Conservation (phyloP, 495 filamentous ascomycete genomes). For the Aspergillus leporis region DNA sequence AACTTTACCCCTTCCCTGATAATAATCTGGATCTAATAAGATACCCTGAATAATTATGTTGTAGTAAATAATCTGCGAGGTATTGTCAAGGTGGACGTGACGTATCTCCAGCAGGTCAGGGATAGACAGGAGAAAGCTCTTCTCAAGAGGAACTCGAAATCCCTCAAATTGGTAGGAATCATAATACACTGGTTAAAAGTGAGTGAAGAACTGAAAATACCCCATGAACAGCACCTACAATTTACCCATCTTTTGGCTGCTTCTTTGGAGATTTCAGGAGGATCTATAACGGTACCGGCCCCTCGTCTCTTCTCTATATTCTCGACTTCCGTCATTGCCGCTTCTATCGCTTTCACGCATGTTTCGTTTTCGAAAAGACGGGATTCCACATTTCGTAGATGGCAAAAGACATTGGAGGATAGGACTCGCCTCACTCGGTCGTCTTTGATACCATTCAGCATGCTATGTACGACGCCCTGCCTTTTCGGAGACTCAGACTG, state of each 20-base stretch:
- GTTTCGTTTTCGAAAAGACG: slow-evolving; percentile 15
- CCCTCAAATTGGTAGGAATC: slow-evolving; percentile 22
- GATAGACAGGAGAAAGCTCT: slow-evolving; percentile 19
- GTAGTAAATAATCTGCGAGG: slow-evolving; percentile 23
- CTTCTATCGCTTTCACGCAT: slow-evolving; percentile 14
- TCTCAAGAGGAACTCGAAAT: slow-evolving; percentile 20
- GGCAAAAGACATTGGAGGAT: slow-evolving; percentile 20
- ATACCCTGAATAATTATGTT: slow-evolving; percentile 18
- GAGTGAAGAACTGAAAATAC: neutral
- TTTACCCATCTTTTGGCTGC: slow-evolving; percentile 6
- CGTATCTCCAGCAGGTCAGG: slow-evolving; percentile 25
- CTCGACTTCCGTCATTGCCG: slow-evolving; percentile 18
- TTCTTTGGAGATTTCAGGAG: slow-evolving; percentile 14
- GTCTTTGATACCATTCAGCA: slow-evolving; percentile 14
- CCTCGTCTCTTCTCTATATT: neutral
- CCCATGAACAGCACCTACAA: neutral
- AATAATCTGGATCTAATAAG: slow-evolving; percentile 4
- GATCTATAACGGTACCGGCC: neutral
- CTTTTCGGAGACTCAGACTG: neutral
- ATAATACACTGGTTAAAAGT: slow-evolving; percentile 14
- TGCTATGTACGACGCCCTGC: neutral
- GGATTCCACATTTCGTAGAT: slow-evolving; percentile 13
- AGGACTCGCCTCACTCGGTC: slow-evolving; percentile 9
- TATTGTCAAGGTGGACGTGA: slow-evolving; percentile 21
- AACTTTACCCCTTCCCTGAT: neutral